These are phyloP conservation scores for Cladosporium cucumerinum DNA, from an alignment of 2,329 filamentous ascomycete genomes.

Conservation along the genomic window DNA sequence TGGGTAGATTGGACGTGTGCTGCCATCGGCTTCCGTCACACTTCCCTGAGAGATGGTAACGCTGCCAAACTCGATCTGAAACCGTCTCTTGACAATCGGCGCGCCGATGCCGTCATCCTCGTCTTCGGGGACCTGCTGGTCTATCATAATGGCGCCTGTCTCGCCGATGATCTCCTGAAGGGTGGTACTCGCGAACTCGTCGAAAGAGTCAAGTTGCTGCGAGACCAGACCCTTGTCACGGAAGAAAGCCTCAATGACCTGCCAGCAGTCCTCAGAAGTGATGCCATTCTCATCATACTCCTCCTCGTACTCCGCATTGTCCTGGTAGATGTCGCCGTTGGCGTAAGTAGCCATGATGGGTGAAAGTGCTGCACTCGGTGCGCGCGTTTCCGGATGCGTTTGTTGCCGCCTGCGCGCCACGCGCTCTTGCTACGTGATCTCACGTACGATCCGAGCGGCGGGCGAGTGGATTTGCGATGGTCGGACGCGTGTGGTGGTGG, in stretches of 20 bases:
- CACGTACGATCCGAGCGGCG: not conserved
- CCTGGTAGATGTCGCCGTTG: constrained; percentile 14
- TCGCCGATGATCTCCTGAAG: constrained; percentile 94
- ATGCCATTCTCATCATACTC: constrained; percentile 49
- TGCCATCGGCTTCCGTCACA: constrained; percentile 89
- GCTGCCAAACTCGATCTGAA: constrained; percentile 90
- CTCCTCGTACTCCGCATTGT: constrained; percentile 18
- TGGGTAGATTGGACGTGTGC: constrained; percentile 78
- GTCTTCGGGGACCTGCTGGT: constrained; percentile 79
- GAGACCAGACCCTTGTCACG: constrained; percentile 93
- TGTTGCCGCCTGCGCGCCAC: constrained; percentile 4
- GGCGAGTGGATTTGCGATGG: not conserved
- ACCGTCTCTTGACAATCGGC: constrained; percentile 80
- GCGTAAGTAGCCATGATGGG: constrained; percentile 17
- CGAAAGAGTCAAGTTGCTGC: constrained; percentile 96
- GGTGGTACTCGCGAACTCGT: constrained; percentile 91
- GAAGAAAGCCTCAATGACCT: constrained; percentile 95
- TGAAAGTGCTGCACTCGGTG: not conserved
- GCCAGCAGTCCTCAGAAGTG: constrained; percentile 97
- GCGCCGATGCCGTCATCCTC: constrained; percentile 61
- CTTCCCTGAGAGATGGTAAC: constrained; percentile 86
- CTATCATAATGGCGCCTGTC: constrained; percentile 85
- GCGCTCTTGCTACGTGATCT: constrained; percentile 7
- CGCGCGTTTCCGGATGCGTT: constrained; percentile 7
- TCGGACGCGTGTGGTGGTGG: constrained; percentile 7